Percentiles rank a stretch among this genome's conserved stretches.
Conservation (phyloP, 192 early-diverging fungal species). For the Gonapodya prolifera region DNA sequence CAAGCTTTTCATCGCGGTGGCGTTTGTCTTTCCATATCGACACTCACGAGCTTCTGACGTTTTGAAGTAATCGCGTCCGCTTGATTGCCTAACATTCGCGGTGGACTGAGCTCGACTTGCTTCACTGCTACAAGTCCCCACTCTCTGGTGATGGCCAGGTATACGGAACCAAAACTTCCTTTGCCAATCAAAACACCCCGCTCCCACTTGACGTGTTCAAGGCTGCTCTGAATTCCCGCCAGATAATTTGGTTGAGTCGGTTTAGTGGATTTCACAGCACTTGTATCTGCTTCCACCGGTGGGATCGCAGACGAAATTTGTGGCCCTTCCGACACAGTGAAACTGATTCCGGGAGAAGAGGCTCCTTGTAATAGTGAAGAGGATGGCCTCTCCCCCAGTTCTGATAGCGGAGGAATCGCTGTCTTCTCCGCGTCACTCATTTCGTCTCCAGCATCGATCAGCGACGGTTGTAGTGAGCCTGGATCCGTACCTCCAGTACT, state of each 20-base stretch:
- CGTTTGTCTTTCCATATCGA: no score
- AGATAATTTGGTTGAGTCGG: not conserved
- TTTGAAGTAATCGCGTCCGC: not conserved
- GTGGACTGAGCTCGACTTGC: conserved; percentile 72
- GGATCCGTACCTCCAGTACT: not conserved
- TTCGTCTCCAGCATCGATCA: not conserved
- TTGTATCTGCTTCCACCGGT: not conserved
- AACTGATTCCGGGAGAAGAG: not conserved
- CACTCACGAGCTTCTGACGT: not conserved
- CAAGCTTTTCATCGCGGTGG: no score
- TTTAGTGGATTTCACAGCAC: not conserved
- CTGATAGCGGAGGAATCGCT: not conserved
- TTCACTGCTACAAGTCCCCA: conserved; percentile 92
- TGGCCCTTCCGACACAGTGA: not conserved
- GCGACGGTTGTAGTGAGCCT: not conserved
- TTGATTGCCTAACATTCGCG: conserved; percentile 30
- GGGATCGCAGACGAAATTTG: not conserved
- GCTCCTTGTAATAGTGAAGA: not conserved
- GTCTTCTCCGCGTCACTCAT: not conserved
- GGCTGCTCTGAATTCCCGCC: not conserved
- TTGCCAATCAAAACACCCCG: conserved; percentile 82
- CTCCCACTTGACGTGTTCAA: conserved; percentile 49
- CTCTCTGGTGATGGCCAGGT: conserved; percentile 51
- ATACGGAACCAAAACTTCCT: conserved; percentile 95
- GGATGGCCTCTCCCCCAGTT: not conserved